A percentile compares a stretch with the other conserved stretches of the same genome.
Evolutionary conservation across 2,329 filamentous ascomycete genomes (phyloP).

Genomic region (Aspergillus calidoustus): DNA sequence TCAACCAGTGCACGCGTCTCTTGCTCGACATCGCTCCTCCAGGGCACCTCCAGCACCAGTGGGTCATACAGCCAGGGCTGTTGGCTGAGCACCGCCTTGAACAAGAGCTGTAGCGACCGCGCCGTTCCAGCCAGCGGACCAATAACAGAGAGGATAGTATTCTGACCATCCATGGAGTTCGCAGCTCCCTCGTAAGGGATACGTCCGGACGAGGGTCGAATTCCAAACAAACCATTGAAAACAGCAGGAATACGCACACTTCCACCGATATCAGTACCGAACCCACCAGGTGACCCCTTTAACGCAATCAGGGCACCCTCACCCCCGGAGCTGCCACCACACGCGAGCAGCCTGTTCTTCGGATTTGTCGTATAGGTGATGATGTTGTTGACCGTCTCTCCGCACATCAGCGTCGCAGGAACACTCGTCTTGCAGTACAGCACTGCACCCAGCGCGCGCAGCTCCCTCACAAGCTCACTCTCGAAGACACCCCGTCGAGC

Average conservation of each 20-base stretch:
- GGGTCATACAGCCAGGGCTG: conserved; percentile 71
- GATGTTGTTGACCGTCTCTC: conserved; percentile 66
- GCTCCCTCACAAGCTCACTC: conserved; percentile 62
- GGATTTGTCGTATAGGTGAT: conserved; percentile 64
- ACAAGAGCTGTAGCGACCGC: conserved; percentile 58
- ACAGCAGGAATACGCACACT: conserved; percentile 63
- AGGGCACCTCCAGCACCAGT: conserved; percentile 67
- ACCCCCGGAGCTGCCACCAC: conserved; percentile 63
- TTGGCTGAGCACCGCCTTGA: conserved; percentile 60
- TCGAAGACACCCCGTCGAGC: conserved; percentile 56
- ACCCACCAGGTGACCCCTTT: conserved; percentile 58
- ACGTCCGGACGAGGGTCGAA: conserved; percentile 59
- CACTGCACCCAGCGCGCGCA: conserved; percentile 59
- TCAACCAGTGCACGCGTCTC: conserved; percentile 46
- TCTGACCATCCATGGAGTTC: conserved; percentile 68
- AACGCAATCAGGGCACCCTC: conserved; percentile 62
- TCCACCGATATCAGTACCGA: conserved; percentile 64
- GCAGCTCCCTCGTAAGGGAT: conserved; percentile 63
- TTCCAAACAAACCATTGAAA: conserved; percentile 62
- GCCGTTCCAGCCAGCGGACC: conserved; percentile 65
- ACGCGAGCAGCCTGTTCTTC: conserved; percentile 57
- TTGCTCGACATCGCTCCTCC: conserved; percentile 55
- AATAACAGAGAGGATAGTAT: conserved; percentile 64
- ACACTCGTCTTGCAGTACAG: conserved; percentile 61
- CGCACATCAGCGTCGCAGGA: conserved; percentile 61